Conservation (phyloP, 2,329 filamentous ascomycete genomes). For the Pseudogymnoascus sp. region DNA sequence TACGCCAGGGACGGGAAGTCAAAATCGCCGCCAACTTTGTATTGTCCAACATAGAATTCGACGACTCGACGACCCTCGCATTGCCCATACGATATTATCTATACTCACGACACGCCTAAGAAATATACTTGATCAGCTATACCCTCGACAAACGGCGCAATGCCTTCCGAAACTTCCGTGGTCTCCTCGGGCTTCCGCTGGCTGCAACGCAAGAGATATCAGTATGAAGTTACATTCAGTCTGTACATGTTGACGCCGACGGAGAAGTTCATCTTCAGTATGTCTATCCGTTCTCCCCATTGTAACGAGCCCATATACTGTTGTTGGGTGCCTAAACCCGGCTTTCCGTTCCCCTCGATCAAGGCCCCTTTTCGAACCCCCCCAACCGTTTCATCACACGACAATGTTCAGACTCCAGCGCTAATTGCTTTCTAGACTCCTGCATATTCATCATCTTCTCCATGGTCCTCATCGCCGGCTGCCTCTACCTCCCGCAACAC, state of each 20-base stretch:
- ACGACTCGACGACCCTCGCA: neutral
- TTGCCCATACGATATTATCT: neutral
- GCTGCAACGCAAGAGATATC: conserved; percentile 92
- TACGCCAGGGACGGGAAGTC: neutral
- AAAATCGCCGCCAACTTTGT: neutral
- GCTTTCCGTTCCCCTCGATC: neutral
- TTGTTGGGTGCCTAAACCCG: neutral
- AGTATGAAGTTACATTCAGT: conserved; percentile 91
- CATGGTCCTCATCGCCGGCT: conserved; percentile 76
- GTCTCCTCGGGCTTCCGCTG: conserved; percentile 51
- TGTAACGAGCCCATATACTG: neutral
- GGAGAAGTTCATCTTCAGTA: conserved; percentile 97
- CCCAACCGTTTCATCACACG: neutral
- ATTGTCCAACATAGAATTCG: neutral
- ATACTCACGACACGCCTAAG: neutral
- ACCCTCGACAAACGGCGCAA: neutral
- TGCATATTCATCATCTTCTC: conserved; percentile 84
- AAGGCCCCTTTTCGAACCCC: conserved; percentile 1
- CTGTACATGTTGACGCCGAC: conserved; percentile 96
- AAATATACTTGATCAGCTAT: neutral
- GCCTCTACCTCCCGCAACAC: conserved; percentile 91
- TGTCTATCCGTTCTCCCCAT: conserved; percentile 28
- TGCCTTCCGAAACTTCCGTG: conserved; percentile 1
- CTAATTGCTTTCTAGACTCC: conserved; percentile 55
- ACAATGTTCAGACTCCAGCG: neutral